Base-by-base conservation (phyloP, 1,284 basidiomycete species). In the Trichosporon sp. region DNA sequence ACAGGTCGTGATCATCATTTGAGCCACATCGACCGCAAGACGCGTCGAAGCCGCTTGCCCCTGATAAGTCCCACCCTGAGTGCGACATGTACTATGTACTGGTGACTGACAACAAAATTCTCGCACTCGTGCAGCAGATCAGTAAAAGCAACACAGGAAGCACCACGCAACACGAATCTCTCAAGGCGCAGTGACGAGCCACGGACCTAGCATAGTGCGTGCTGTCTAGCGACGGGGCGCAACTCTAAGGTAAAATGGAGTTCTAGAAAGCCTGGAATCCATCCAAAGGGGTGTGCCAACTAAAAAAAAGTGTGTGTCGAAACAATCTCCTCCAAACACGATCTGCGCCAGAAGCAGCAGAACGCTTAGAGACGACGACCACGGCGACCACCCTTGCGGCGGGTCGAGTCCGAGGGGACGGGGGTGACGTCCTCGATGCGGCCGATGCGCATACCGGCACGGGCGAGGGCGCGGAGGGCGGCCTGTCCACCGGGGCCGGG, bases 321-420 rank as follows among this genome's bases (percentile, higher is more conserved):
- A 25, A 57, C 40, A 7, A 4, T 52, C 23, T 27, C 59, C 59
- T n/a, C n/a, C n/a, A n/a, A 49, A 52, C 32, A 27, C 34, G 36
- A 40, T 21, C 32, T 59, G 46, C 58, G 60, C 52, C 31, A 46
- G 52, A 46, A 33, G 59, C 54, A 40, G 46, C 40, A 44, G 10
- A 34, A 44, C 52, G 66, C 64, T 75, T 82, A 85, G 73, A 98
- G 88, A 89, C 95, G 92, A 81, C 95, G 92, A 94, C 95, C 95
- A 85, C 95, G 94, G 76, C 95, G 92, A 95, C 95, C 95, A 89
- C 95, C 95, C 94, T 95, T 99, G 84, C 94, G 88, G 79, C 95
- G 88, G 74, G 95, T 99, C 71, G 90, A 94, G 83, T 99, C 96
- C 68, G 95, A 95, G 68, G 95, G 95, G 71, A 95, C 88, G 73